Evolutionary conservation across 495 filamentous ascomycete species (phyloP), one percentile per base, ranked within the genome.

Genomic region (Talaromyces wortmannii): DNA sequence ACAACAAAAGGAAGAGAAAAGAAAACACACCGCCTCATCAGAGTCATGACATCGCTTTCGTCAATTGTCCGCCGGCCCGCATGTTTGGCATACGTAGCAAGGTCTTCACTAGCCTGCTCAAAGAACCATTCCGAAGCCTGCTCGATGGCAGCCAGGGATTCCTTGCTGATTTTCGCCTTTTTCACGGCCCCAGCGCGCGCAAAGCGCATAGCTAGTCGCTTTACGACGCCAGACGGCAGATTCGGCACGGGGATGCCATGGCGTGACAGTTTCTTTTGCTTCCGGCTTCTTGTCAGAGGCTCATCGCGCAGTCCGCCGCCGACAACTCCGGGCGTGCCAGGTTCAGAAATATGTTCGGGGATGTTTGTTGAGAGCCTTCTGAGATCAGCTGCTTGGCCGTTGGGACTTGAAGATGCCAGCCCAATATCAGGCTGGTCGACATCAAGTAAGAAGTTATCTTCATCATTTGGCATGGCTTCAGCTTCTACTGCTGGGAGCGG

Each of bases 41-140:
- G 67, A 52, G 87, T 83, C 56, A 89, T 72, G 62, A 92, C 83
- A 68, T 96, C 91, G 52, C 75, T 84, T 63, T 95, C 90, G 52
- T 94, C 87, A 63, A 96, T 92, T 4, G 83, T 90, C 67, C 86
- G 92, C 43, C 91, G 80, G 31, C 85, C 83, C 4, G 88, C 90
- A 67, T 96, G 91, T 48, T 84, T 76, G 7, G 91, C 87, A 69
- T 91, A 96, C 2, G 78, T 83, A 4, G 80, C 81, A 56, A 96
- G 73, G 62, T 95, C 89, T 23, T 89, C 88, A 54, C 87, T 80
- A 12, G 85, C 74, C 66, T 95, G 91, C 61, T 92, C 87, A 63
- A 95, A 95, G 68, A 90, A 96, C 84, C 87, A 91, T 33, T 92
- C 88, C 15, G 86, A 87, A 13, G 90, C 89, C 61, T 88, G 83